A percentile compares a stretch with the other conserved stretches of the same genome.
These are phyloP conservation scores for Cornus kousa DNA, from an alignment of 148 eudicot species.

Conservation along the genomic window DNA sequence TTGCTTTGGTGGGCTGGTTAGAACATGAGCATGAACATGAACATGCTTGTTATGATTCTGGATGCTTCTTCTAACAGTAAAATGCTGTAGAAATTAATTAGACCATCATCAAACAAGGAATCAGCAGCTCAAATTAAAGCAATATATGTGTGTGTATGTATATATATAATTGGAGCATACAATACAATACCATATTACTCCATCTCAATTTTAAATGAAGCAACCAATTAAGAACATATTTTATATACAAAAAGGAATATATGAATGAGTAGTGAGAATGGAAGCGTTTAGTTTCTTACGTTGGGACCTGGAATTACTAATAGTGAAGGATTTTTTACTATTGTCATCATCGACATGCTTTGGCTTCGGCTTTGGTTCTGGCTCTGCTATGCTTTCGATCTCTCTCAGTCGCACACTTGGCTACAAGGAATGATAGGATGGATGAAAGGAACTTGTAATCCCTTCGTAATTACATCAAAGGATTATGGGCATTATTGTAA, in stretches of 20 bases:
- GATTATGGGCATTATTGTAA: too few species aligned
- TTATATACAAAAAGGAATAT: too few species aligned
- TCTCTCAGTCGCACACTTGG: too few species aligned
- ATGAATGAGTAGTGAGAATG: background rate
- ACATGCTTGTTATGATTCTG: conserved; percentile 3
- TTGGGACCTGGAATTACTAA: background rate
- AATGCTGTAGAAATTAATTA: conserved; percentile 4
- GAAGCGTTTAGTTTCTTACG: background rate
- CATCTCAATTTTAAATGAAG: background rate
- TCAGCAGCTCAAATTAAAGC: background rate
- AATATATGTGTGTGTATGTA: too few species aligned
- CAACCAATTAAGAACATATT: background rate
- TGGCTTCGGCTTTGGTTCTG: too few species aligned
- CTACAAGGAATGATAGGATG: too few species aligned
- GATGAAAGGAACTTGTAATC: too few species aligned
- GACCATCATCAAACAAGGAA: background rate
- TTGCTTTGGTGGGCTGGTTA: background rate
- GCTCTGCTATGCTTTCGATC: too few species aligned
- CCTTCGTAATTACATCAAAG: too few species aligned
- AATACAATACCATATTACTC: background rate
- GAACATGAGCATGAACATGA: background rate
- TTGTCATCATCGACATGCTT: too few species aligned
- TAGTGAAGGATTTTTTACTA: background rate
- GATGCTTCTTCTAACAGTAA: conserved; percentile 15
- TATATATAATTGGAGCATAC: background rate